phyloP scores from a whole-genome alignment of 192 early-diverging fungal species.

The Phycomyces blakesleeanus region DNA sequence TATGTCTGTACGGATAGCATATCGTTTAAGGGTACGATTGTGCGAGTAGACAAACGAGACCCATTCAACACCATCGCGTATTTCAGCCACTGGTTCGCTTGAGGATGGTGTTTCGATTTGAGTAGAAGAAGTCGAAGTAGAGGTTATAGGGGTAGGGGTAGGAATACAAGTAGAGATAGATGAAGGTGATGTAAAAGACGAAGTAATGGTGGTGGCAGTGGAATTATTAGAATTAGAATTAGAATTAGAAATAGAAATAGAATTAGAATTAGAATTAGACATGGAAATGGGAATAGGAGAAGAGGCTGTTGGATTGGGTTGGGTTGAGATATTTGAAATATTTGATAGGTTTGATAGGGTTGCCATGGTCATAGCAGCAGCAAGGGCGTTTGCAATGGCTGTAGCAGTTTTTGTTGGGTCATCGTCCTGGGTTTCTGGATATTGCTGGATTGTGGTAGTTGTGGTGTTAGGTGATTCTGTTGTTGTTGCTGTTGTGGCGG shows the following conservation, averaged over 20 bases:
- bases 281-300: no score
- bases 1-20: conserved; percentile 71
- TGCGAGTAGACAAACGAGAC: conserved; percentile 63
- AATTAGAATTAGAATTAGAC: no score
- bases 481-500: no score
- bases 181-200: no score
- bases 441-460: background rate
- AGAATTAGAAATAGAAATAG: no score
- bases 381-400: conserved; percentile 19
- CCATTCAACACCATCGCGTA: conserved; percentile 57
- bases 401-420: conserved; percentile 4
- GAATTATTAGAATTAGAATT: no score
- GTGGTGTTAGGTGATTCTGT: background rate
- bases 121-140: background rate
- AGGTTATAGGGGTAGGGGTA: background rate
- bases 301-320: no score
- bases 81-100: conserved; percentile 31
- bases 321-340: background rate
- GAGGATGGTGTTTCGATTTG: background rate
- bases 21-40: conserved; percentile 60
- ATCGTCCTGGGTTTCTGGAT: conserved; percentile 2
- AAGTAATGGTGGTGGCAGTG: no score
- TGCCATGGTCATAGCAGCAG: conserved; percentile 14
- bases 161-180: background rate
- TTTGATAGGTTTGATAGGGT: no score